phyloP scores from a whole-genome alignment of 345 rosid species.

The Salix dunnii region DNA sequence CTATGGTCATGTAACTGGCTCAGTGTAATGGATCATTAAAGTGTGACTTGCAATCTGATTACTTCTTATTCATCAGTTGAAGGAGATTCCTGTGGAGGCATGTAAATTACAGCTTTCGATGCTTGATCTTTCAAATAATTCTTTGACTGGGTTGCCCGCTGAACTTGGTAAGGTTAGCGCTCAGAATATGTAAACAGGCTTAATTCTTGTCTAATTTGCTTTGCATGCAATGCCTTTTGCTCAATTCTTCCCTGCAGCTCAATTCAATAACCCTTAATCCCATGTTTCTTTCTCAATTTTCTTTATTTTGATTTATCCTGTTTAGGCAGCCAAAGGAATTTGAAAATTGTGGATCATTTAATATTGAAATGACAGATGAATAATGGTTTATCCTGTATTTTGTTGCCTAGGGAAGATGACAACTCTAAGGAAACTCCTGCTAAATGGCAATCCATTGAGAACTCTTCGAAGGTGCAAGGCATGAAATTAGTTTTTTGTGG shows the following conservation, averaged over 20 bases:
- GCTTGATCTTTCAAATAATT: conserved; percentile 90
- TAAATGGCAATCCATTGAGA: conserved; percentile 80
- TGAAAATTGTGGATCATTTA: background rate
- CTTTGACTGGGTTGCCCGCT: conserved; percentile 78
- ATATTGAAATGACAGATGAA: background rate
- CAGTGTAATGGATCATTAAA: background rate
- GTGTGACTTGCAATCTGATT: conserved; percentile 15
- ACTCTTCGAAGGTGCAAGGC: conserved; percentile 70
- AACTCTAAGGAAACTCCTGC: conserved; percentile 68
- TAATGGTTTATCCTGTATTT: background rate
- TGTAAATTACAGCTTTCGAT: conserved; percentile 67
- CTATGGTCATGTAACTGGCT: background rate
- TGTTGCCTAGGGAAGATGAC: conserved; percentile 69
- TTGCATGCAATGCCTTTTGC: no score
- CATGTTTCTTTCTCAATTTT: background rate
- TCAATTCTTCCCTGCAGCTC: no score
- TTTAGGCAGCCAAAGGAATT: background rate
- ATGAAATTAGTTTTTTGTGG: conserved; percentile 12
- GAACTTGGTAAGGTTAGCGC: conserved; percentile 66
- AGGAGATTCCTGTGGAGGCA: conserved; percentile 77
- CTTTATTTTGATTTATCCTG: background rate
- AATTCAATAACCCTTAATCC: background rate
- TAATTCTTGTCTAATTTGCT: background rate
- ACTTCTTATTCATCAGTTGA: conserved; percentile 49
- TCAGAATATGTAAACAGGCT: conserved; percentile 12